Evolutionary conservation across 2,329 filamentous ascomycete species (phyloP).

Genomic region (Ceratocystis ficicola): DNA sequence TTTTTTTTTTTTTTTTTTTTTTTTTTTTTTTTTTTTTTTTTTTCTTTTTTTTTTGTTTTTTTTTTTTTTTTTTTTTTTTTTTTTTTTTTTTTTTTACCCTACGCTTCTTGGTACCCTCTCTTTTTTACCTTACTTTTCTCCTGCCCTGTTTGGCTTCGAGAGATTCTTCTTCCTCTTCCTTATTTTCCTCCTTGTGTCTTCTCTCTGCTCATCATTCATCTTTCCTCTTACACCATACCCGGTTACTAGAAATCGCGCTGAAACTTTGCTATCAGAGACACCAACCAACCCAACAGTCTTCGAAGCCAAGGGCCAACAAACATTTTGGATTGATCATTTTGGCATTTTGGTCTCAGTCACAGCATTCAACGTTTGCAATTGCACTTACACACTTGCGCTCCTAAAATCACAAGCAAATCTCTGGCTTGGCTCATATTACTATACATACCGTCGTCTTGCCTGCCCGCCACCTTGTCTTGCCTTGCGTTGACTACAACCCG

Average conservation of each 20-base stretch:
- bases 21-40: not conserved
- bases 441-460: not conserved
- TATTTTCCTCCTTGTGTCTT: not conserved
- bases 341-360: constrained; percentile 8
- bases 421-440: not conserved
- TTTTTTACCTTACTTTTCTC: constrained; percentile 5
- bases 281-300: not conserved
- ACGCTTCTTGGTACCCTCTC: not conserved
- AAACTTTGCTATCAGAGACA: constrained; percentile 10
- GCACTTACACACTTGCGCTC: not conserved
- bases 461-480: not conserved
- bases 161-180: constrained; percentile 1
- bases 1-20: not conserved
- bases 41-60: not conserved
- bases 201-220: not conserved
- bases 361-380: not conserved
- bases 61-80: not conserved
- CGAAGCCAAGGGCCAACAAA: not conserved
- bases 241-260: not conserved
- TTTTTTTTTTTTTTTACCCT: not conserved
- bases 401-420: not conserved
- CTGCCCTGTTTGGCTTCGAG: not conserved
- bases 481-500: not conserved
- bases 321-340: not conserved
- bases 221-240: constrained; percentile 1